These are phyloP conservation scores for Paulownia fortunei DNA, from an alignment of 257 asterid genomes.

Conservation along the genomic window DNA sequence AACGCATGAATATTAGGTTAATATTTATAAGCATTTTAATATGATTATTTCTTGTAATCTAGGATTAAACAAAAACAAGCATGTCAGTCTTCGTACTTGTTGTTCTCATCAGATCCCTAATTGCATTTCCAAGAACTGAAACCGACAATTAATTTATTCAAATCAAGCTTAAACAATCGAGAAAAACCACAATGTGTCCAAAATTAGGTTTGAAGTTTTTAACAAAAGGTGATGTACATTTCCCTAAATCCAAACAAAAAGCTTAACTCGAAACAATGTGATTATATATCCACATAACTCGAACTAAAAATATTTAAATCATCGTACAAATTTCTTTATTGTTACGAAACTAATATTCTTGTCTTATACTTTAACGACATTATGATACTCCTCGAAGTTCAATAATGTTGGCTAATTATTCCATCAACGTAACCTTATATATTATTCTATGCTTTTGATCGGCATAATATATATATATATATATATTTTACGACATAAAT, in stretches of 20 bases:
- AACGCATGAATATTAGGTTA: background rate
- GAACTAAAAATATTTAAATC: background rate
- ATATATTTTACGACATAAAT: constrained; percentile 30
- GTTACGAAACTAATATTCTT: constrained; percentile 44
- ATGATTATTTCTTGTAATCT: constrained; percentile 28
- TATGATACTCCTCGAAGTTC: constrained; percentile 39
- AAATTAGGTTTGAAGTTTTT: constrained; percentile 44
- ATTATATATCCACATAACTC: constrained; percentile 31
- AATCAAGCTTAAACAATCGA: background rate
- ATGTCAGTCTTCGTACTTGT: constrained; percentile 48
- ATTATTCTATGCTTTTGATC: background rate
- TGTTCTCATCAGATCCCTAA: constrained; percentile 45
- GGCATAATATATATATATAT: background rate
- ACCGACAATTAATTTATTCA: constrained; percentile 33
- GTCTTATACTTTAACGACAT: constrained; percentile 42
- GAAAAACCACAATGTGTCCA: constrained; percentile 23
- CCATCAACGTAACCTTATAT: constrained; percentile 29
- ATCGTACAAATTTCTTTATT: constrained; percentile 21
- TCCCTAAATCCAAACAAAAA: constrained; percentile 41
- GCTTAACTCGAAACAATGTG: constrained; percentile 37
- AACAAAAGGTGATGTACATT: constrained; percentile 33
- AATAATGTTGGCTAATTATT: constrained; percentile 48
- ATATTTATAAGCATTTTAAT: constrained; percentile 3
- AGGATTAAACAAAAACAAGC: constrained; percentile 40
- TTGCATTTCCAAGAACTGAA: constrained; percentile 52